Conservation (phyloP, 2,329 filamentous ascomycete genomes). For the Immersiporthe knoxdaviesiana region DNA sequence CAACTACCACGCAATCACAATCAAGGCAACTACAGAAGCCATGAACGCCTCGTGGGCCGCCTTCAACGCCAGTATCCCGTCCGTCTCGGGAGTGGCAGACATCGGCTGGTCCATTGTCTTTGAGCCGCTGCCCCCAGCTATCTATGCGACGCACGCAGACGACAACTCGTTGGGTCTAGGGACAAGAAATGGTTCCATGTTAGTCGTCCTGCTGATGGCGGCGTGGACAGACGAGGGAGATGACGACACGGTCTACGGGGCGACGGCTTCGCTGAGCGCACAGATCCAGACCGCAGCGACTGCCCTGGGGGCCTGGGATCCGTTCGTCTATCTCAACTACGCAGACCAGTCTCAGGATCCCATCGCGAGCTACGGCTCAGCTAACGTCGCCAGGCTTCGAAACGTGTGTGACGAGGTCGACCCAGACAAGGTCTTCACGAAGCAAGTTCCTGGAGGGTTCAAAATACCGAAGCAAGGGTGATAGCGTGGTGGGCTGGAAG, state of each 20-base stretch:
- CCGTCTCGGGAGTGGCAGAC: background rate
- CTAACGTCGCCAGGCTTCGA: slow-evolving; percentile 29
- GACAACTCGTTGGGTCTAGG: slow-evolving; percentile 22
- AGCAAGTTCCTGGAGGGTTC: slow-evolving; percentile 5
- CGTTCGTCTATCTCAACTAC: slow-evolving; percentile 33
- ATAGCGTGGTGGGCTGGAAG: background rate
- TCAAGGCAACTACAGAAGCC: background rate
- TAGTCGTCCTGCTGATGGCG: slow-evolving; percentile 8
- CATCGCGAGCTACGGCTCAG: slow-evolving; percentile 31
- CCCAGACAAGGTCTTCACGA: background rate
- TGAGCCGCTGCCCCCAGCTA: slow-evolving; percentile 31
- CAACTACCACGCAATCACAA: background rate
- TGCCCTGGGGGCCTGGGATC: slow-evolving; percentile 30
- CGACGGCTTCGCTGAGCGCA: slow-evolving; percentile 9
- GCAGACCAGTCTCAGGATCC: slow-evolving; percentile 33
- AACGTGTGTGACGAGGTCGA: slow-evolving; percentile 15
- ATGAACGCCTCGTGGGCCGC: slow-evolving; percentile 3
- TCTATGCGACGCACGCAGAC: slow-evolving; percentile 23
- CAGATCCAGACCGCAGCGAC: slow-evolving; percentile 18
- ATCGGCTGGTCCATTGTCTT: slow-evolving; percentile 29
- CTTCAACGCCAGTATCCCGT: slow-evolving; percentile 1
- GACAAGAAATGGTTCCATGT: background rate
- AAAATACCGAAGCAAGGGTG: background rate
- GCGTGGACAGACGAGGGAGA: slow-evolving; percentile 1
- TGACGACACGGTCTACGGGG: slow-evolving; percentile 2